Evolutionary conservation across 116 monocot genomes (phyloP).

Genomic region (Papilionanthe hybrid): DNA sequence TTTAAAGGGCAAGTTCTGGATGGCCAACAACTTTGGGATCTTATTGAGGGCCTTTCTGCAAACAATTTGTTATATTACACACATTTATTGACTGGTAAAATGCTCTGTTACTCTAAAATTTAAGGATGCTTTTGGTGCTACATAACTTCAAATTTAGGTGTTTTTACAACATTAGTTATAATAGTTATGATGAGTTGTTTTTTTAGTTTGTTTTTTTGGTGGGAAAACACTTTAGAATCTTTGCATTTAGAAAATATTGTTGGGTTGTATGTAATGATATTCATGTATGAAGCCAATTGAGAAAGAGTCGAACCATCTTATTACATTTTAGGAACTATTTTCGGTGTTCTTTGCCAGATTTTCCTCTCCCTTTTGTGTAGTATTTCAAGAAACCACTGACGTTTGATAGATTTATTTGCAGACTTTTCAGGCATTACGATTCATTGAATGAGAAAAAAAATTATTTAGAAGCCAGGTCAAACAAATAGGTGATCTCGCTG

Average conservation of each 20-base stretch:
- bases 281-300: not conserved
- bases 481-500: not conserved
- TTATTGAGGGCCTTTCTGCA: conserved; percentile 92
- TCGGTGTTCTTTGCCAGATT: not conserved
- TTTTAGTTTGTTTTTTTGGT: not conserved
- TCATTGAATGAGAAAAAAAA: not conserved
- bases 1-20: conserved; percentile 93
- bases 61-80: conserved; percentile 91
- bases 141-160: not conserved
- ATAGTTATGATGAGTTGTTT: not conserved
- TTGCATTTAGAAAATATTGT: not conserved
- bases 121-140: not conserved
- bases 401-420: not conserved
- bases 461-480: not conserved
- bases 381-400: not conserved
- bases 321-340: conserved; percentile 4
- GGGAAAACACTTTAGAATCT: not conserved
- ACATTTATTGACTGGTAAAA: conserved; percentile 87
- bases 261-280: not conserved
- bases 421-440: not conserved
- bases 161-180: not conserved
- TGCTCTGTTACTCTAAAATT: not conserved
- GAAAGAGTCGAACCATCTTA: not conserved
- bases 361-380: not conserved
- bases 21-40: conserved; percentile 84